Conservation (phyloP, 192 early-diverging fungal genomes). For the Gryganskiella cystojenkinii region DNA sequence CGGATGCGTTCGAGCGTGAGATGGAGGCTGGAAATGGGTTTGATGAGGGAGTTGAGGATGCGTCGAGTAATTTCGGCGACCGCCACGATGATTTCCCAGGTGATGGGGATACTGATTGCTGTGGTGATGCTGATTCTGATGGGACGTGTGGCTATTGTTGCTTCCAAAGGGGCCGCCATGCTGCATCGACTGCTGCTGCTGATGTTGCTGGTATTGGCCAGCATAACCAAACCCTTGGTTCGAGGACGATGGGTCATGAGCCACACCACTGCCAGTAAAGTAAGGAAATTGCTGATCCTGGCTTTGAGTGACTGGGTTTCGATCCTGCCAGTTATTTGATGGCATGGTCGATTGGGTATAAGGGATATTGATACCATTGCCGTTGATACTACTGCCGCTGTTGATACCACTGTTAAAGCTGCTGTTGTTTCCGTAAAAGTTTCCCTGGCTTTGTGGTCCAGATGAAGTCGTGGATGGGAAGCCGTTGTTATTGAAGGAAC, state of each 20-base stretch:
- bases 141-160: conserved; percentile 9
- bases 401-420: neutral
- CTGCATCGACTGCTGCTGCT: neutral
- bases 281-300: conserved; percentile 20
- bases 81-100: conserved; percentile 11
- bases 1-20: conserved; percentile 37
- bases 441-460: neutral
- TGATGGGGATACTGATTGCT: conserved; percentile 17
- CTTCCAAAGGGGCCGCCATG: conserved; percentile 10
- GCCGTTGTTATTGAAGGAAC: neutral
- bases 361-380: conserved; percentile 12
- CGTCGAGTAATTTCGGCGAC: conserved; percentile 23
- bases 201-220: neutral
- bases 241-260: too few relatives aligned
- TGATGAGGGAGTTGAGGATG: conserved; percentile 14
- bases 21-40: conserved; percentile 27
- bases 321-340: conserved; percentile 30
- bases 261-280: too few relatives aligned
- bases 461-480: neutral
- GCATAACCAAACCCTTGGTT: neutral
- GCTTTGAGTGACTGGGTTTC: conserved; percentile 7
- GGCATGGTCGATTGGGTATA: conserved; percentile 28
- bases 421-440: neutral
- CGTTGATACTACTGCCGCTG: conserved; percentile 8
- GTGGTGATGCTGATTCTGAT: conserved; percentile 11